Evolutionary conservation across 371 early-diverging fungal species (phyloP).

Genomic region (Actinomortierella wolfii): DNA sequence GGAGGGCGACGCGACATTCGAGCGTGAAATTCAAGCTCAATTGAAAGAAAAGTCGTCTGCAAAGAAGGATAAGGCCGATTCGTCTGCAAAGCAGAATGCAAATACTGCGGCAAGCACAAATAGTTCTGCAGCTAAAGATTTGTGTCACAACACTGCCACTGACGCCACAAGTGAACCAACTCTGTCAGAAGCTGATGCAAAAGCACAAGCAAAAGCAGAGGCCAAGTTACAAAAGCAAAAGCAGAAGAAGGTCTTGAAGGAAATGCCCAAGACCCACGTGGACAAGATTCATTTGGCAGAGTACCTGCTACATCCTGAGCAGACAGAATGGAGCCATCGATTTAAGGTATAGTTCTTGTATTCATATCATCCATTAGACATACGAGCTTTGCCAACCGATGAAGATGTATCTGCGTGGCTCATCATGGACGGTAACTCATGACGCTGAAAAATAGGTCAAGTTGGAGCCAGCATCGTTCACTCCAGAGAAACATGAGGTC

Average conservation of each 20-base stretch:
- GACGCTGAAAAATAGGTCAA: no score
- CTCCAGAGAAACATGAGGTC: conserved; percentile 74
- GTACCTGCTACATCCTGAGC: conserved; percentile 34
- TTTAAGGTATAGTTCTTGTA: conserved; percentile 23
- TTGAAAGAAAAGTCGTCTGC: conserved; percentile 2
- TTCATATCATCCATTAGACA: no score
- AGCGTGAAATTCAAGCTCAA: conserved; percentile 27
- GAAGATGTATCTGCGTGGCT: no score
- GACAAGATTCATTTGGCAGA: conserved; percentile 33
- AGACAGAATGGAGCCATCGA: conserved; percentile 42
- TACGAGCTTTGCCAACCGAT: no score
- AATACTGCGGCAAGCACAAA: background rate
- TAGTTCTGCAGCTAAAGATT: no score
- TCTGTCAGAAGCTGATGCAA: background rate
- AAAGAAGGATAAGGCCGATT: background rate
- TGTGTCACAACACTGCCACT: no score
- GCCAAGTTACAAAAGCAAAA: conserved; percentile 24
- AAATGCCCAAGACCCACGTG: conserved; percentile 17
- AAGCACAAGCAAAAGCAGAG: background rate
- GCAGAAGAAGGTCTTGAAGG: conserved; percentile 30
- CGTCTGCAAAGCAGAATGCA: background rate
- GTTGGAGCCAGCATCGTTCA: conserved; percentile 67
- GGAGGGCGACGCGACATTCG: conserved; percentile 38
- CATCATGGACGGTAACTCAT: no score
- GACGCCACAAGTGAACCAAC: no score